Percentiles rank a stretch among this genome's conserved stretches.
phyloP scores from a whole-genome alignment of 2,329 filamentous ascomycete species.

The Xylariaceae sp. region DNA sequence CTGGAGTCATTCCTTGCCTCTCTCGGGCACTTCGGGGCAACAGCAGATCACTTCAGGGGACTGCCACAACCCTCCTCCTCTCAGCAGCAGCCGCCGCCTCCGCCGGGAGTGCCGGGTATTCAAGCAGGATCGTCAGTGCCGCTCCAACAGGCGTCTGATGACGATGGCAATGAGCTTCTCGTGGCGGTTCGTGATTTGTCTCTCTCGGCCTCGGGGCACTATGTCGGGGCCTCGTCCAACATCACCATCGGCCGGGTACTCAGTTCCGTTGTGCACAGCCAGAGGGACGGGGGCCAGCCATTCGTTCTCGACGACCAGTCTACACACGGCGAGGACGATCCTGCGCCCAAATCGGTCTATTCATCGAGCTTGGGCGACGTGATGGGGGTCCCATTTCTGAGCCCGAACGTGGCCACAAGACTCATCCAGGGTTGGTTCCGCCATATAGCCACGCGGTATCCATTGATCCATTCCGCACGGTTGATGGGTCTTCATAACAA shows the following conservation, averaged over 20 bases:
- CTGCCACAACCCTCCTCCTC: conserved; percentile 11
- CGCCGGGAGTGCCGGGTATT: not conserved
- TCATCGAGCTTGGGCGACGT: conserved; percentile 15
- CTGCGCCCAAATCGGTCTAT: conserved; percentile 23
- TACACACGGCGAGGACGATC: conserved; percentile 17
- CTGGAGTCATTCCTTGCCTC: conserved; percentile 20
- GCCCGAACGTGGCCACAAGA: conserved; percentile 16
- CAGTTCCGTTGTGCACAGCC: conserved; percentile 22
- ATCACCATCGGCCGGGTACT: conserved; percentile 25
- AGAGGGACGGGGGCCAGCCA: no score
- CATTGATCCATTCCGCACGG: conserved; percentile 16
- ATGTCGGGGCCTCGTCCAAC: conserved; percentile 22
- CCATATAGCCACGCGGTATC: conserved; percentile 24
- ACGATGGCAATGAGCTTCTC: conserved; percentile 22
- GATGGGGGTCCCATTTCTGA: conserved; percentile 20
- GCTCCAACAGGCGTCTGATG: conserved; percentile 13
- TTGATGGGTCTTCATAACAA: conserved; percentile 20
- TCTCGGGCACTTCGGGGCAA: conserved; percentile 14
- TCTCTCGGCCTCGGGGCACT: conserved; percentile 22
- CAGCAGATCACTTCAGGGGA: conserved; percentile 16
- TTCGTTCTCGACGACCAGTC: no score
- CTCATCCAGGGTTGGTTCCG: conserved; percentile 23
- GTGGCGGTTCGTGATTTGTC: conserved; percentile 22
- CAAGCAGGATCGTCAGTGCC: conserved; percentile 5
- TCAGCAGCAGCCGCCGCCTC: conserved; percentile 7